Conservation (phyloP, 306 rosid species). For the Fagus sylvatica region DNA sequence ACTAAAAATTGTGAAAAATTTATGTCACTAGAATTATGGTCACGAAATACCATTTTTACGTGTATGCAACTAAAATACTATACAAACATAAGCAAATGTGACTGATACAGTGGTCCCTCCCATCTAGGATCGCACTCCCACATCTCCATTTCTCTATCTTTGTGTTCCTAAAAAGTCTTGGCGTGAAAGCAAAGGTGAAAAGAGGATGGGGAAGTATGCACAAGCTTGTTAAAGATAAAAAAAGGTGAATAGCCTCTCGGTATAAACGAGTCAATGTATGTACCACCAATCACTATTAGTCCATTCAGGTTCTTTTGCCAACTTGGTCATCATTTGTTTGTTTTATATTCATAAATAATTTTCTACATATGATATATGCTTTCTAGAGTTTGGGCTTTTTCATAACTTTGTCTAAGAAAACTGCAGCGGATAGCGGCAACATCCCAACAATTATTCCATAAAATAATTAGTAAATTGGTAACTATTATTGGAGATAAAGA, state of each 20-base stretch:
- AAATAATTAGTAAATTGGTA: constrained; percentile 5
- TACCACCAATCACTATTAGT: constrained; percentile 24
- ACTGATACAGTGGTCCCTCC: constrained; percentile 34
- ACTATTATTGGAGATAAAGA: constrained; percentile 2
- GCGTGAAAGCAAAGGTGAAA: constrained; percentile 61
- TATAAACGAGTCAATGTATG: constrained; percentile 36
- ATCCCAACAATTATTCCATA: constrained; percentile 39
- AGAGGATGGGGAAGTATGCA: background rate
- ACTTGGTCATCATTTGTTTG: constrained; percentile 22
- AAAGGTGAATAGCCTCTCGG: constrained; percentile 20
- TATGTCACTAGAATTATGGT: no score
- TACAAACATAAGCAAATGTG: background rate
- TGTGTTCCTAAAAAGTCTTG: constrained; percentile 54
- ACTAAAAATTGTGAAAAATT: no score
- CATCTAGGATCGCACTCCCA: constrained; percentile 58
- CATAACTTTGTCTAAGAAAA: constrained; percentile 44
- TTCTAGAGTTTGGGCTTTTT: constrained; percentile 30
- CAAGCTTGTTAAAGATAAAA: background rate
- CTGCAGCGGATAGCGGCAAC: constrained; percentile 33
- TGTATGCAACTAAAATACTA: background rate
- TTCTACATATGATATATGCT: background rate
- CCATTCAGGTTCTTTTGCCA: constrained; percentile 15
- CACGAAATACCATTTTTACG: background rate
- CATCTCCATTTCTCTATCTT: constrained; percentile 26
- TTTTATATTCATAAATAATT: constrained; percentile 12